phyloP scores from a whole-genome alignment of 331 rosid species.

The Rosa hybrid region DNA sequence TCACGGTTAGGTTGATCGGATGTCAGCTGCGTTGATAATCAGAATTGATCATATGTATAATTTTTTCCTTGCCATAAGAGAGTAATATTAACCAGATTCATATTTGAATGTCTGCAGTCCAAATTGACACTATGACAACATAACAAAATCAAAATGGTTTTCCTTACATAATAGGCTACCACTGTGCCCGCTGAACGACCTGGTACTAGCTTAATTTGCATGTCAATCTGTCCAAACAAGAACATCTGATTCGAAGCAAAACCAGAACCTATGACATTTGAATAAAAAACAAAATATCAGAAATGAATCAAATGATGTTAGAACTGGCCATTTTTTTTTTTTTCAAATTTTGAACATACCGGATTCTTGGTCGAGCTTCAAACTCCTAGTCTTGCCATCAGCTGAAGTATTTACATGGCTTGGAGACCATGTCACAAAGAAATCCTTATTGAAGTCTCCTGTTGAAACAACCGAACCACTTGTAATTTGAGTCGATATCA shows the following conservation, averaged over 20 bases:
- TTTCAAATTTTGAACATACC: constrained; percentile 39
- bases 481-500: constrained; percentile 35
- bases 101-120: neutral
- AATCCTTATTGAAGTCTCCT: constrained; percentile 84
- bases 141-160: neutral
- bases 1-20: constrained; percentile 91
- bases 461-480: constrained; percentile 70
- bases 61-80: neutral
- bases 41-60: neutral
- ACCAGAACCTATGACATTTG: constrained; percentile 55
- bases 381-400: constrained; percentile 63
- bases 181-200: constrained; percentile 95
- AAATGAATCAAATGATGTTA: neutral
- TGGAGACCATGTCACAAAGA: constrained; percentile 84
- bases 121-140: neutral
- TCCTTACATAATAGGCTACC: constrained; percentile 76
- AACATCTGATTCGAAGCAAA: constrained; percentile 86
- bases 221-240: constrained; percentile 81
- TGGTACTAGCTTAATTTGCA: constrained; percentile 87
- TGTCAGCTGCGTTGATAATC: constrained; percentile 53
- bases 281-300: constrained; percentile 14
- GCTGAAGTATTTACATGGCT: constrained; percentile 73
- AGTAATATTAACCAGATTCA: neutral
- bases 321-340: neutral
- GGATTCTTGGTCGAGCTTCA: constrained; percentile 83